Evolutionary conservation across 1,139 yeast genomes (phyloP).

Genomic region (Suhomyces kunorum): DNA sequence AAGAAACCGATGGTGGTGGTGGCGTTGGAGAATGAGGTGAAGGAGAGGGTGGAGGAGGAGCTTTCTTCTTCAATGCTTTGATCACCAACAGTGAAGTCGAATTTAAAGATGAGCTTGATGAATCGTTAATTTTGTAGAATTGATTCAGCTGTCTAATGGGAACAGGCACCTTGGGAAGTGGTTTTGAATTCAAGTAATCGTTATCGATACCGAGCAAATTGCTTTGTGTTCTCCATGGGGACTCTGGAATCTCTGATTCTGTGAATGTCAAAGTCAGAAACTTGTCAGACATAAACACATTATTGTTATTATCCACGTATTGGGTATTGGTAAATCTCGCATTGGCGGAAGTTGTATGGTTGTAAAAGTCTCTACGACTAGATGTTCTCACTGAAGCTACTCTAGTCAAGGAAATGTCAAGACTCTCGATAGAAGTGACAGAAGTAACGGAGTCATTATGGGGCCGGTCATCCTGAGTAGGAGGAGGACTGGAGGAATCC

Average conservation of each 20-base stretch:
- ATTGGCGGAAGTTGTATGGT: conserved; percentile 38
- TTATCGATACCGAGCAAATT: conserved; percentile 36
- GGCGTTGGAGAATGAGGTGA: conserved; percentile 5
- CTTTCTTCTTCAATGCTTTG: conserved; percentile 37
- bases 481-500: neutral
- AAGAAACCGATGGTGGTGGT: conserved; percentile 4
- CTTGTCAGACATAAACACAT: conserved; percentile 17
- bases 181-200: conserved; percentile 30
- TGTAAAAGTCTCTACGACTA: conserved; percentile 39
- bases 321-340: conserved; percentile 10
- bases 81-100: conserved; percentile 26
- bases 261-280: conserved; percentile 5
- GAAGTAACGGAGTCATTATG: conserved; percentile 10
- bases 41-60: conserved; percentile 44
- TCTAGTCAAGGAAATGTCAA: conserved; percentile 31
- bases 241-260: neutral
- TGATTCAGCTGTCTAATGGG: conserved; percentile 12
- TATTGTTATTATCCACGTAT: conserved; percentile 21
- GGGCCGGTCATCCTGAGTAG: conserved; percentile 1
- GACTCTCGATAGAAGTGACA: conserved; percentile 8
- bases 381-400: conserved; percentile 44
- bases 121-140: conserved; percentile 11
- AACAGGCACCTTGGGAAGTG: conserved; percentile 17
- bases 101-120: conserved; percentile 21
- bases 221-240: conserved; percentile 5